A percentile compares a stretch with the other conserved stretches of the same genome.
phyloP scores from a whole-genome alignment of 306 rosid species.

The Cucurbita argyrosperma region DNA sequence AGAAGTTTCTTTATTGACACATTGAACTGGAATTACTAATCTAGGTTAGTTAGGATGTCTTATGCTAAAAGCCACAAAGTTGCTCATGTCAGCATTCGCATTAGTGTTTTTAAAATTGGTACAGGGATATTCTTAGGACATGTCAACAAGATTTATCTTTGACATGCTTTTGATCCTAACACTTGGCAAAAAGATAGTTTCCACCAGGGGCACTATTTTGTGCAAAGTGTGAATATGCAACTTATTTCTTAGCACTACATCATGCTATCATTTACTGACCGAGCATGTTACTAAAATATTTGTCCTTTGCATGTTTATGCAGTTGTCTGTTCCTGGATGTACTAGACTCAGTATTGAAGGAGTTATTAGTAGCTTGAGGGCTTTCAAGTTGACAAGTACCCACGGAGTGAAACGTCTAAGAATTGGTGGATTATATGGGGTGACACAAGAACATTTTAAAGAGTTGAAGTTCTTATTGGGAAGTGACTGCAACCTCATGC shows the following conservation, averaged over 20 bases:
- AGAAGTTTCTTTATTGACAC: background rate
- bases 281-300: background rate
- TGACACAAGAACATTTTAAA: constrained; percentile 38
- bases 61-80: background rate
- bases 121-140: background rate
- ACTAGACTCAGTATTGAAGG: constrained; percentile 49
- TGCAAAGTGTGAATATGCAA: background rate
- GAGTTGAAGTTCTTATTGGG: constrained; percentile 43
- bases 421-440: constrained; percentile 50
- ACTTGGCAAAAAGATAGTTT: background rate
- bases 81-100: background rate
- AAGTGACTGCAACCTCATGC: constrained; percentile 17
- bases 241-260: background rate
- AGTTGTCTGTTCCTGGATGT: constrained; percentile 59
- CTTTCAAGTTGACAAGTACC: constrained; percentile 22
- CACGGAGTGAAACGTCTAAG: constrained; percentile 39
- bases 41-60: background rate
- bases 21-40: background rate
- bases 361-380: constrained; percentile 33
- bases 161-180: background rate
- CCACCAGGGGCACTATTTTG: background rate
- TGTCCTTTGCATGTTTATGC: constrained; percentile 5
- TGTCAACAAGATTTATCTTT: background rate
- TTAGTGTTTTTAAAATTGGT: background rate
- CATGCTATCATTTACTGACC: background rate